Evolutionary conservation across 2,329 filamentous ascomycete genomes (phyloP).

Genomic region (Nemania bipapillata): DNA sequence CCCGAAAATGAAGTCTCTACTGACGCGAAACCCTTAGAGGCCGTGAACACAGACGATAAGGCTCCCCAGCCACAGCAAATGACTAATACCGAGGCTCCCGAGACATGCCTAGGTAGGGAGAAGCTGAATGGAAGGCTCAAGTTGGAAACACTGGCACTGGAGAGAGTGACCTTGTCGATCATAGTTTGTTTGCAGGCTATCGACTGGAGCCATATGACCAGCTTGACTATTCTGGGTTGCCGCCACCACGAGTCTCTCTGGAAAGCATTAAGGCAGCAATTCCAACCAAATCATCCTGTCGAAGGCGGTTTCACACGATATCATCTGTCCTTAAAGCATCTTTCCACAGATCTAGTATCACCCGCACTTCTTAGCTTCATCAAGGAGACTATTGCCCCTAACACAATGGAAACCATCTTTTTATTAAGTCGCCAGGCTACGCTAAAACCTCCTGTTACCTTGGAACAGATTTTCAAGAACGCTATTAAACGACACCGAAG

Average conservation of each 20-base stretch:
- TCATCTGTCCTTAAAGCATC: slow-evolving; percentile 73
- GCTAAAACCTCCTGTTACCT: slow-evolving; percentile 64
- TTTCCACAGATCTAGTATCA: slow-evolving; percentile 80
- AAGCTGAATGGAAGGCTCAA: slow-evolving; percentile 68
- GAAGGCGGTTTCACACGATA: slow-evolving; percentile 61
- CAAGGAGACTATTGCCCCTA: slow-evolving; percentile 79
- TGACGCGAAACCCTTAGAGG: not conserved
- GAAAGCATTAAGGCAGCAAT: slow-evolving; percentile 74
- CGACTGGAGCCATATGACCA: slow-evolving; percentile 78
- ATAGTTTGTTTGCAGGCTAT: slow-evolving; percentile 75
- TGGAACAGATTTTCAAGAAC: slow-evolving; percentile 77
- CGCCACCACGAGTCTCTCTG: slow-evolving; percentile 78
- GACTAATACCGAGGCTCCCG: not conserved
- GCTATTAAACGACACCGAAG: slow-evolving; percentile 75
- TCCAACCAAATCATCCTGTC: slow-evolving; percentile 57
- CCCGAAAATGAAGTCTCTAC: slow-evolving; percentile 16
- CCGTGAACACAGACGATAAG: not conserved
- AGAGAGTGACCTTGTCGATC: slow-evolving; percentile 78
- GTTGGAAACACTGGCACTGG: slow-evolving; percentile 78
- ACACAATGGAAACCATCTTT: slow-evolving; percentile 82
- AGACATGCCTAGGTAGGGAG: slow-evolving; percentile 46
- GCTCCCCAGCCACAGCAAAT: not conserved
- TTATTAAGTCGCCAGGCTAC: slow-evolving; percentile 72
- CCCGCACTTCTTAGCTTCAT: slow-evolving; percentile 76
- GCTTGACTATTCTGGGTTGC: slow-evolving; percentile 78